Evolutionary conservation across 768 basidiomycete species (phyloP), one percentile per base, ranked within the genome.

Genomic region (Melanogaster broomeanus): DNA sequence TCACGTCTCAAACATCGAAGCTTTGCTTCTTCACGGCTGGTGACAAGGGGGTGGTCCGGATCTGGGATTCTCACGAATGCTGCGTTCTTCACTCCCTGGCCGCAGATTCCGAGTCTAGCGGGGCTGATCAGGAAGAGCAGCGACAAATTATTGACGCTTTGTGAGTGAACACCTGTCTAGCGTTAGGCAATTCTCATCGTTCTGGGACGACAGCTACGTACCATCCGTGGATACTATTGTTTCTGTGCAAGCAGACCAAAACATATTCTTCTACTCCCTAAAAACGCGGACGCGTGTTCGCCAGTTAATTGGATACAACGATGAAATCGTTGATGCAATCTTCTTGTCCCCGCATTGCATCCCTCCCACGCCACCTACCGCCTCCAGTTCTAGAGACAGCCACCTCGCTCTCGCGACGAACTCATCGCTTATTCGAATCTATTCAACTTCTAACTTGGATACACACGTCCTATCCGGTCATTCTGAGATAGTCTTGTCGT

Each of bases 381-480:
- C 55, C 21, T 43, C 64, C 15, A 49, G 58, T 35, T 55, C 62
- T 21, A 65, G 64, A 46, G 90, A 94, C 66, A 79, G 84, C 2
- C 87, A 91, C 60, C 73, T 98, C 28, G 97, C 96, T 18, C 76
- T 99, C 18, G 96, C 96, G n/a, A 96, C 97, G 35, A 99, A 99
- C 69, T 98, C 97, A 1, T 91, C 93, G 22, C 81, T 97, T 27
- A 90, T 99, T 57, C 90, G 95, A 21, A 73, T 99, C 3, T 99
- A 98, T 72, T 84, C 87, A 3, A 78, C 84, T 2, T 65, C 79
- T 27, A 80, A 82, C 7, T 78, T 93, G 48, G 91, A 98, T 72
- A 88, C 90, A 2, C 85, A 90, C 21, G 78, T 98, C 6, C 77
- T 99, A 28, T 78, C 87, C 22, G 94, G 94, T 2, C 97, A 99